Conservation (phyloP, 163 green algal genomes). For the Volvox carteri region DNA sequence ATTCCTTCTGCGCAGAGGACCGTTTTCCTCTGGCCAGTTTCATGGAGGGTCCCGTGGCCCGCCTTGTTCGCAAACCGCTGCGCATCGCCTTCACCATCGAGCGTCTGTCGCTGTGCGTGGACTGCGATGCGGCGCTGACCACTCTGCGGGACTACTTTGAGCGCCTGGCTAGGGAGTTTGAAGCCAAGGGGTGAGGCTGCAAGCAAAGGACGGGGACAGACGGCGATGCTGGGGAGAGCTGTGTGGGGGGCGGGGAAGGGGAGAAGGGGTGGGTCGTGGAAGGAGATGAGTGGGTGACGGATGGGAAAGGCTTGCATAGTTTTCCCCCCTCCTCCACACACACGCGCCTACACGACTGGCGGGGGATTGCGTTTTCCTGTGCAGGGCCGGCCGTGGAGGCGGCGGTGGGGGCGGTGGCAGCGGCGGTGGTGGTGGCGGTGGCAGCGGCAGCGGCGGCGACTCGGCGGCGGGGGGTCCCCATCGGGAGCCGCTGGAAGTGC, state of each 20-base stretch:
- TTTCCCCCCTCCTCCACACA: neutral
- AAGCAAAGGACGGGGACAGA: neutral
- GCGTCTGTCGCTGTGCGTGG: conserved; percentile 65
- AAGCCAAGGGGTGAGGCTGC: conserved; percentile 60
- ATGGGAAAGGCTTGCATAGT: too few species aligned
- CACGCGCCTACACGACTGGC: too few species aligned
- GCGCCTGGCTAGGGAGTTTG: conserved; percentile 71
- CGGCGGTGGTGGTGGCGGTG: neutral
- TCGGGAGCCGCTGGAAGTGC: conserved; percentile 70
- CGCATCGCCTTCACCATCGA: conserved; percentile 71
- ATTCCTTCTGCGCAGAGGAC: conserved; percentile 4
- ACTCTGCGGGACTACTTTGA: conserved; percentile 79
- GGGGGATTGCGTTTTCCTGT: neutral
- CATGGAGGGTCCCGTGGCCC: conserved; percentile 71
- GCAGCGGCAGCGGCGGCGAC: conserved; percentile 18
- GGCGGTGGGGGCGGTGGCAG: neutral
- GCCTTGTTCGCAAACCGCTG: conserved; percentile 79
- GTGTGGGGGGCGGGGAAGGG: too few species aligned
- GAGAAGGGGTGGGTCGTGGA: too few species aligned
- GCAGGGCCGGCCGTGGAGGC: neutral
- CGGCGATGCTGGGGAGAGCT: too few species aligned
- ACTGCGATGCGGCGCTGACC: conserved; percentile 74
- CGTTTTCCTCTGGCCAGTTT: conserved; percentile 56
- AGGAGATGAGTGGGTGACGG: too few species aligned
- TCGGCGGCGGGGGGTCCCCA: neutral